Percentiles rank a stretch among this genome's conserved stretches.
Evolutionary conservation across 2,329 filamentous ascomycete genomes (phyloP).

Genomic region (Cercospora sesami): DNA sequence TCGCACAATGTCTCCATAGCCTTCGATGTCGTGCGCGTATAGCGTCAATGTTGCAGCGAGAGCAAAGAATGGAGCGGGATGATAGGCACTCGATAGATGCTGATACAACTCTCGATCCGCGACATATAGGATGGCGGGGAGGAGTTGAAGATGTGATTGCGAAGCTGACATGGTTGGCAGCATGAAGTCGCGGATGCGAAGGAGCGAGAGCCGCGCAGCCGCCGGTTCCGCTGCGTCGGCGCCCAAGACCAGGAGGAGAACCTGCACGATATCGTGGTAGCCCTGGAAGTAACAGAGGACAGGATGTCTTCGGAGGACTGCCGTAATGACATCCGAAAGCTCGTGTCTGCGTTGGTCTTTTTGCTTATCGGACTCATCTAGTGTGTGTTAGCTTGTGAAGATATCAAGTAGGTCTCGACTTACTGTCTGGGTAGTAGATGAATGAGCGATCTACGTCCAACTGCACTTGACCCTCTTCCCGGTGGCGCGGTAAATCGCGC

Average conservation of each 20-base stretch:
- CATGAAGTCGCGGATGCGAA: constrained; percentile 97
- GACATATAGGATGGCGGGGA: constrained; percentile 74
- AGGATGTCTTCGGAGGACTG: constrained; percentile 76
- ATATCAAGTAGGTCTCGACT: constrained; percentile 31
- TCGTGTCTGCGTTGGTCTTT: constrained; percentile 70
- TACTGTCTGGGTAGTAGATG: constrained; percentile 88
- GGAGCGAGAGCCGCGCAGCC: constrained; percentile 77
- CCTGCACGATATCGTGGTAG: constrained; percentile 97
- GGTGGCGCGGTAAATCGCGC: constrained; percentile 69
- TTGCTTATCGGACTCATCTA: constrained; percentile 69
- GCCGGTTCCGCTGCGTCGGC: constrained; percentile 60
- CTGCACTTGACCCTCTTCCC: constrained; percentile 85
- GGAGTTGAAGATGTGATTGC: constrained; percentile 78
- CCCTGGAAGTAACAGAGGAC: constrained; percentile 95
- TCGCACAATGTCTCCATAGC: constrained; percentile 82
- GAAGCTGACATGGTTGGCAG: constrained; percentile 81
- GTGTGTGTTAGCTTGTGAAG: constrained; percentile 5
- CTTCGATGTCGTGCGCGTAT: constrained; percentile 93
- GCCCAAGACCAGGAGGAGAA: constrained; percentile 82
- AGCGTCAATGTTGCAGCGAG: constrained; percentile 90
- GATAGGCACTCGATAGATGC: constrained; percentile 51
- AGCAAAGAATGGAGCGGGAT: constrained; percentile 79
- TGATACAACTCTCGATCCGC: constrained; percentile 70
- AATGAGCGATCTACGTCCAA: constrained; percentile 96
- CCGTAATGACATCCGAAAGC: constrained; percentile 75